These are phyloP conservation scores for Acacia pycnantha DNA, from an alignment of 331 rosid species.

Conservation along the genomic window DNA sequence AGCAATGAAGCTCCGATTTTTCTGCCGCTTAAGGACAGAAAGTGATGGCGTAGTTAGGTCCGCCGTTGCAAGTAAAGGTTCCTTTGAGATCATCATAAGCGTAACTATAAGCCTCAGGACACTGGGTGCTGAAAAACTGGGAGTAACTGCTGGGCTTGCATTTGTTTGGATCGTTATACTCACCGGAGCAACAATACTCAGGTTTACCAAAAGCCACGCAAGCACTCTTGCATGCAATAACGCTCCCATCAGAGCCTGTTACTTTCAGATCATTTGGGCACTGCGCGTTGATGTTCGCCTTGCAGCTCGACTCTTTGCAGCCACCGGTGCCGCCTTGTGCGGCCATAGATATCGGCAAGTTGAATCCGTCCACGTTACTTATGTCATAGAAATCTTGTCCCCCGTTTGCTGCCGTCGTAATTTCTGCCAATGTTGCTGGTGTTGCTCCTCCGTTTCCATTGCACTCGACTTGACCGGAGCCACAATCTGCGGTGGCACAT, in stretches of 20 bases:
- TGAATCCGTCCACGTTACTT: conserved; percentile 60
- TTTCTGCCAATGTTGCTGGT: conserved; percentile 36
- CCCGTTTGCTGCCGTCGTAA: neutral
- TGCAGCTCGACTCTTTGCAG: conserved; percentile 42
- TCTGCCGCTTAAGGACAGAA: conserved; percentile 43
- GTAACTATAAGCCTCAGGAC: conserved; percentile 61
- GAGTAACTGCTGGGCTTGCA: conserved; percentile 51
- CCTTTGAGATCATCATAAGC: conserved; percentile 48
- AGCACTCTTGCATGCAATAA: conserved; percentile 65
- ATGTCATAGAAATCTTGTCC: conserved; percentile 50
- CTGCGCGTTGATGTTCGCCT: conserved; percentile 20
- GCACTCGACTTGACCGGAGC: conserved; percentile 29
- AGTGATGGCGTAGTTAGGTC: conserved; percentile 47
- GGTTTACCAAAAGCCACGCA: conserved; percentile 42
- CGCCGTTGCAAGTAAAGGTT: conserved; percentile 41
- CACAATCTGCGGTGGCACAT: conserved; percentile 46
- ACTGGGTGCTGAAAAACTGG: conserved; percentile 26
- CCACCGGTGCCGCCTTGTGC: conserved; percentile 46
- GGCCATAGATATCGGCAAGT: conserved; percentile 45
- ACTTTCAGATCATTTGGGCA: conserved; percentile 37
- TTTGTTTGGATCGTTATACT: neutral
- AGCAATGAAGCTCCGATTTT: neutral
- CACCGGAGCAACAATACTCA: conserved; percentile 48
- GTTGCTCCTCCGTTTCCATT: conserved; percentile 34
- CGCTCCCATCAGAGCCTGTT: conserved; percentile 35